phyloP scores from a whole-genome alignment of 2,329 filamentous ascomycete genomes.

The Claviceps monticola region DNA sequence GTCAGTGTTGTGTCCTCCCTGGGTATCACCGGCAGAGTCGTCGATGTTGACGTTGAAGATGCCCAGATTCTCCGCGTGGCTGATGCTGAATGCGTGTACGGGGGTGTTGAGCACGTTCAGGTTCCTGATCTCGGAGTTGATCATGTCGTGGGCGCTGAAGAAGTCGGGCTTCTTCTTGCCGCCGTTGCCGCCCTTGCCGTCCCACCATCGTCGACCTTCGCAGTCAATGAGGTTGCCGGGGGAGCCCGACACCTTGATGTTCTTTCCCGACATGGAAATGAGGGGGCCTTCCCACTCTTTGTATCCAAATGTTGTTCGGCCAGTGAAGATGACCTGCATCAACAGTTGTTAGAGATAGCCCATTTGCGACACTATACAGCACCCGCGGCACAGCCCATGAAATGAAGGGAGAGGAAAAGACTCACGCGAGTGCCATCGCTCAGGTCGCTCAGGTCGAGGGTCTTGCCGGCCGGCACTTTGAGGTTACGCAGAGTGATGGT shows the following conservation, averaged over 20 bases:
- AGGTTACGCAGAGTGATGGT: background rate
- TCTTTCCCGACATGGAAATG: background rate
- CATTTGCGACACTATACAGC: too few relatives aligned
- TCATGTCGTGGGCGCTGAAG: conserved; percentile 33
- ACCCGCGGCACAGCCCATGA: too few relatives aligned
- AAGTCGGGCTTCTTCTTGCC: conserved; percentile 51
- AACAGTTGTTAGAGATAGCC: background rate
- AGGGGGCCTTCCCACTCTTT: background rate
- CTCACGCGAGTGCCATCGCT: background rate
- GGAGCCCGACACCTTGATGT: background rate
- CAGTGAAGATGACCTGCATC: background rate
- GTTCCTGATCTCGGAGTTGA: background rate
- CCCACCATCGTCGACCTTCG: conserved; percentile 46
- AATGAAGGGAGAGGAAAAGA: too few relatives aligned
- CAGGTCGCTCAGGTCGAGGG: background rate
- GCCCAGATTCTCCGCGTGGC: background rate
- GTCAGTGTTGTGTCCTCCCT: background rate
- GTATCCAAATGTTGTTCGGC: background rate
- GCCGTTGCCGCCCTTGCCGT: conserved; percentile 42
- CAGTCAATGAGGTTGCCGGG: conserved; percentile 33
- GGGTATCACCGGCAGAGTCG: background rate
- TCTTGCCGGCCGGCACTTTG: background rate
- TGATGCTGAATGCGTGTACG: background rate
- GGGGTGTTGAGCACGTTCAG: conserved; percentile 1
- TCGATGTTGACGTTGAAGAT: background rate